A percentile compares a stretch with the other conserved stretches of the same genome.
phyloP scores from a whole-genome alignment of 208 protist species.

The Crithidia brevicula region DNA sequence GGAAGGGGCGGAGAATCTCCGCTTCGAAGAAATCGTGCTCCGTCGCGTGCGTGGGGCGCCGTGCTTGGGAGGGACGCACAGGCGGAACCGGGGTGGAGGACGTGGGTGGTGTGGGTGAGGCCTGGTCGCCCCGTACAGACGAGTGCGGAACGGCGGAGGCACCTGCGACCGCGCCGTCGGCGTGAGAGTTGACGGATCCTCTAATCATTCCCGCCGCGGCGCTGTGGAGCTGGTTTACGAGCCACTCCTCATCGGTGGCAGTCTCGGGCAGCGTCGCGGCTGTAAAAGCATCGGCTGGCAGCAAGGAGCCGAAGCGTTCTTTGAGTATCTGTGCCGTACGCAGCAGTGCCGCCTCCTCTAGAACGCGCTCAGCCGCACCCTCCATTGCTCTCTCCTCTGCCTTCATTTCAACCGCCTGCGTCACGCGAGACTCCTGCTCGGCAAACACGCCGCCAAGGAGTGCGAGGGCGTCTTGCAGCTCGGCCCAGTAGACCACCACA shows the following conservation, averaged over 20 bases:
- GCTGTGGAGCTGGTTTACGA: conserved; percentile 16
- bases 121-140: neutral
- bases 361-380: conserved; percentile 2
- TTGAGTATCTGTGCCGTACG: conserved; percentile 18
- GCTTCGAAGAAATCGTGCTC: conserved; percentile 8
- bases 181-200: neutral
- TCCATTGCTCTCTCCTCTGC: neutral
- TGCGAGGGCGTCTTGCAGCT: conserved; percentile 22
- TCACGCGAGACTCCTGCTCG: neutral
- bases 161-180: neutral
- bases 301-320: conserved; percentile 9
- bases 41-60: neutral
- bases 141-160: neutral
- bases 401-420: neutral
- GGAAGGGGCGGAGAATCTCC: conserved; percentile 11
- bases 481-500: conserved; percentile 7
- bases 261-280: conserved; percentile 9
- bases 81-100: neutral
- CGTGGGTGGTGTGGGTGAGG: neutral
- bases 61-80: neutral
- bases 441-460: conserved; percentile 6
- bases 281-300: conserved; percentile 1
- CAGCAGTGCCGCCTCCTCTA: conserved; percentile 30
- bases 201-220: conserved; percentile 21
- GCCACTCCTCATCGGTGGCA: conserved; percentile 34